Conservation (phyloP, 495 filamentous ascomycete genomes). For the Annulohypoxylon bovei region DNA sequence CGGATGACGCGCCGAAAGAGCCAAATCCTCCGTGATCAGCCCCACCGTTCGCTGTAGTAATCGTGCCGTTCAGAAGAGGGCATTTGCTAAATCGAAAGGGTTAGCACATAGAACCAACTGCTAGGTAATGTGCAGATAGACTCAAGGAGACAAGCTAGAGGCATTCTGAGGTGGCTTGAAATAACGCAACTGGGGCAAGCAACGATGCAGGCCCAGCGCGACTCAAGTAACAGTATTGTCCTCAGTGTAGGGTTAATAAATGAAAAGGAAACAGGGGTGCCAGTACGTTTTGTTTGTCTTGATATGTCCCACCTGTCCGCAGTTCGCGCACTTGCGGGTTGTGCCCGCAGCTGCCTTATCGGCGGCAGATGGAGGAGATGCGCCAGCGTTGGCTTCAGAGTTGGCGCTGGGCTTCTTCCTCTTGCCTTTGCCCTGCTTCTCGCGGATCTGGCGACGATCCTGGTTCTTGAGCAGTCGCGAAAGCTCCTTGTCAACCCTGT, state of each 20-base stretch:
- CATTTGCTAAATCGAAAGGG: slow-evolving; percentile 68
- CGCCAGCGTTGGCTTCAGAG: slow-evolving; percentile 50
- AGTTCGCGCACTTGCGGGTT: slow-evolving; percentile 95
- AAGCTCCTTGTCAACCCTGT: slow-evolving; percentile 79
- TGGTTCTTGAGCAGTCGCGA: slow-evolving; percentile 87
- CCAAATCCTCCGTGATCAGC: slow-evolving; percentile 63
- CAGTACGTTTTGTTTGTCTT: slow-evolving; percentile 97
- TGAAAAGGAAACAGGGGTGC: slow-evolving; percentile 31
- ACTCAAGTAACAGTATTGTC: not conserved
- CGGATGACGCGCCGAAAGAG: slow-evolving; percentile 54
- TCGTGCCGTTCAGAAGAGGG: slow-evolving; percentile 87
- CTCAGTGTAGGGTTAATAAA: slow-evolving; percentile 9
- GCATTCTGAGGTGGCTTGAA: not conserved
- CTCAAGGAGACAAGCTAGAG: not conserved
- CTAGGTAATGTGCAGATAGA: slow-evolving; percentile 2
- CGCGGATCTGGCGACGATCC: slow-evolving; percentile 88
- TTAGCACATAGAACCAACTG: slow-evolving; percentile 47
- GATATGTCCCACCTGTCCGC: slow-evolving; percentile 94
- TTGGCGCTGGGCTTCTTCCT: slow-evolving; percentile 48
- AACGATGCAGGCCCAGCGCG: not conserved
- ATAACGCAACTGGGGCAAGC: slow-evolving; percentile 1
- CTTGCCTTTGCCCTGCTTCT: slow-evolving; percentile 74
- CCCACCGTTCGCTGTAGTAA: slow-evolving; percentile 72
- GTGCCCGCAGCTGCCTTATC: slow-evolving; percentile 68
- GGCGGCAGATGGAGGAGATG: slow-evolving; percentile 57